phyloP scores from a whole-genome alignment of 768 basidiomycete genomes.

The Trametes coccinea region DNA sequence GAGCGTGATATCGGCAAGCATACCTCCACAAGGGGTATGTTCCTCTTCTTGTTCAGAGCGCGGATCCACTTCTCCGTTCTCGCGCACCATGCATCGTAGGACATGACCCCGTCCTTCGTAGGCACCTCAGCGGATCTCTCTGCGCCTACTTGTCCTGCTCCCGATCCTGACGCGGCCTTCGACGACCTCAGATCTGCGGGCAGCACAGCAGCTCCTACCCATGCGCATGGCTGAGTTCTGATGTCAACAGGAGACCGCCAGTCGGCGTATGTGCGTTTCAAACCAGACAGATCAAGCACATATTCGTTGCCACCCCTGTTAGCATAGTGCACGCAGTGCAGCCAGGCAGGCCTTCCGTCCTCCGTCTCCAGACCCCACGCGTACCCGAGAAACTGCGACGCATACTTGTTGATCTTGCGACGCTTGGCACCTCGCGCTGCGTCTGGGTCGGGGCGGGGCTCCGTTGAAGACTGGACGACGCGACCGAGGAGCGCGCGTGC shows the following conservation, averaged over 20 bases:
- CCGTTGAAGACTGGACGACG: background rate
- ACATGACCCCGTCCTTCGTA: background rate
- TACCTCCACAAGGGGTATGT: background rate
- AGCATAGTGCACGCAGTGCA: background rate
- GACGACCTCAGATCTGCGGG: background rate
- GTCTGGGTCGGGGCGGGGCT: background rate
- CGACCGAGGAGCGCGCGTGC: background rate
- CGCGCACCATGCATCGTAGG: background rate
- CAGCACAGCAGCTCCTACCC: background rate
- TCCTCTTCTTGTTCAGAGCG: background rate
- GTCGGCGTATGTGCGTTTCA: background rate
- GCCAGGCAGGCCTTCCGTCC: background rate
- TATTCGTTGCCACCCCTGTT: background rate
- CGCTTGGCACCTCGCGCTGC: background rate
- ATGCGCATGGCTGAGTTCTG: background rate
- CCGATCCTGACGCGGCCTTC: background rate
- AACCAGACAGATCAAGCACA: background rate
- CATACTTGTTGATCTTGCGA: conserved; percentile 1
- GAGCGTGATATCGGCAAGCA: background rate
- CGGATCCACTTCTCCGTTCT: background rate
- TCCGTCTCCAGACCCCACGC: background rate
- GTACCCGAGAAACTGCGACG: background rate
- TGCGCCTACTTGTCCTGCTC: background rate
- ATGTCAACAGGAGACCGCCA: background rate
- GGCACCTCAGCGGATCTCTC: background rate